phyloP scores from a whole-genome alignment of 2,329 filamentous ascomycete genomes.

The Monosporascus sp. region DNA sequence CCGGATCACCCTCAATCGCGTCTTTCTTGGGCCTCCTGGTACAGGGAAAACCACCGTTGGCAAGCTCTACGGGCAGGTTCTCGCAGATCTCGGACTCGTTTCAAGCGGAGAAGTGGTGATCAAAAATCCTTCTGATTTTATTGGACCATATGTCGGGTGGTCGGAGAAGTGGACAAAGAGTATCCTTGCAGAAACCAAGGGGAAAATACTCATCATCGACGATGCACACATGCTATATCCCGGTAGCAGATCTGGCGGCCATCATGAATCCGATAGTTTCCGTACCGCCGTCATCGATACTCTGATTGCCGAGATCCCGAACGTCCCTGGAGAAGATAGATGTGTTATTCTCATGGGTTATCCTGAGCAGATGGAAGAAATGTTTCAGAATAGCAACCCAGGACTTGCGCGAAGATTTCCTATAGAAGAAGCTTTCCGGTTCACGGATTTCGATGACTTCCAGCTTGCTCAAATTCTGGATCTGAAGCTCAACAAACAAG shows the following conservation, averaged over 20 bases:
- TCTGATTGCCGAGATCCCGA: conserved; percentile 56
- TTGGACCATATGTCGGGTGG: conserved; percentile 46
- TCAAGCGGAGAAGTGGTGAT: conserved; percentile 54
- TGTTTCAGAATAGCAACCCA: conserved; percentile 57
- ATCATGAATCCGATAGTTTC: conserved; percentile 26
- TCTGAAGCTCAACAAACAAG: conserved; percentile 45
- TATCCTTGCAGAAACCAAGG: conserved; percentile 47
- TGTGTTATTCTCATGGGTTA: conserved; percentile 60
- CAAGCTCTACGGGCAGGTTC: conserved; percentile 55
- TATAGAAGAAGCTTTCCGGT: conserved; percentile 48
- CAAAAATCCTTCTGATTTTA: conserved; percentile 56
- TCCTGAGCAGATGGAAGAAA: conserved; percentile 51
- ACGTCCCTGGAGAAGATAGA: conserved; percentile 53
- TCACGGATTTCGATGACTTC: conserved; percentile 52
- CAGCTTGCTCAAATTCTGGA: conserved; percentile 50
- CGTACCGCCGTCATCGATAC: conserved; percentile 55
- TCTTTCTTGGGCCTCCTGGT: conserved; percentile 57
- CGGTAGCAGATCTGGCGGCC: conserved; percentile 7
- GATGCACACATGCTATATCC: conserved; percentile 54
- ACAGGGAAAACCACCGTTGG: conserved; percentile 62
- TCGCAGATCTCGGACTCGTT: conserved; percentile 53
- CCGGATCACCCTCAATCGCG: conserved; percentile 47
- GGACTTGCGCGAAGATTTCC: conserved; percentile 54
- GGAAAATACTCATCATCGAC: conserved; percentile 60
- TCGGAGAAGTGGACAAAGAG: conserved; percentile 54